Evolutionary conservation across 2,329 filamentous ascomycete genomes (phyloP), one percentile per base, ranked within the genome.

Genomic region (Stagonosporopsis cucurbitacearum): DNA sequence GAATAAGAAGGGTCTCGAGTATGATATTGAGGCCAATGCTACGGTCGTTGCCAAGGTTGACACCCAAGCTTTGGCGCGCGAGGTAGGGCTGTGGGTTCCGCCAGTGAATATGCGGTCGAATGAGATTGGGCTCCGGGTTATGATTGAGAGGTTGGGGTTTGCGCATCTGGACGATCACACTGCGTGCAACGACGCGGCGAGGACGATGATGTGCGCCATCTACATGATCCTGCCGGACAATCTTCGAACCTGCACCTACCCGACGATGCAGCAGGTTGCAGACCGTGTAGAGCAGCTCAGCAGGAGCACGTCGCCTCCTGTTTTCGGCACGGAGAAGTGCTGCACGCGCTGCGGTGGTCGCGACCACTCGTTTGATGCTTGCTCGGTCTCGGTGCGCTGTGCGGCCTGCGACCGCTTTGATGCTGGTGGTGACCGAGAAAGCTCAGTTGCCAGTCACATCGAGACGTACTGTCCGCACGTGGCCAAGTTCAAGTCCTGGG

Each of bases 191-290:
- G 65, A 67, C n/a, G 58, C 59, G 0, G 67, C 58, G 1, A 58
- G 65, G 2, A 71, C 70, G 0, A 45, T 68, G 15, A 71, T 72
- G 19, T 57, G 41, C 4, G 70, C 62, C 0, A 51, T 71, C 6
- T 56, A 64, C 13, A 47, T 70, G 28, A 50, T 60, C 1, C 42
- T 67, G 4, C 46, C 48, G 0, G 26, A 28, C 0, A 15, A 54
- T 2, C 28, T 36, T 0, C 44, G 47, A n/a, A 12, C 22, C 2
- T 7, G 33, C 3, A 8, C 28, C 4, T 17, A 23, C 1, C 45
- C 23, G 8, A 22, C 32, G 0, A 54, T 63, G 41, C 60, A 67
- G 17, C 30, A 41, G 0, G 57, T 61, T 0, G 54, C 60, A 2
- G 32, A 52, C 11, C 11, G n/a, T 0, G 36, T 65, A 4, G 62